Evolutionary conservation across 768 basidiomycete genomes (phyloP), one percentile per base, ranked within the genome.

Genomic region (Floccularia luteovirens): DNA sequence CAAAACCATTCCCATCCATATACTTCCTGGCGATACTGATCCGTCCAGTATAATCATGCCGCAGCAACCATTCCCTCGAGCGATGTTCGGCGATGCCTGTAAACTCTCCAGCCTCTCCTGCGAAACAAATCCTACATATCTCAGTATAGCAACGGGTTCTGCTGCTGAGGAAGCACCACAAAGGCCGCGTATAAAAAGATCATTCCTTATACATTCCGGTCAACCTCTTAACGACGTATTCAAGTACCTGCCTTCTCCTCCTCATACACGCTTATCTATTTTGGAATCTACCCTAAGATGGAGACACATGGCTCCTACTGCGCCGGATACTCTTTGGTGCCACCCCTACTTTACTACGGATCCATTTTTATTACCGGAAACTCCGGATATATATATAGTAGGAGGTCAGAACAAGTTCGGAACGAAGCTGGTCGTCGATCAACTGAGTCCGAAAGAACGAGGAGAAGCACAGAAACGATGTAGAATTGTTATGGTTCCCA

Each of bases 291-390:
- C 91, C 8, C 68, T 99, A 24, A 76, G 71, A 50, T 99, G 94
- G 96, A 69, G 92, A 43, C 94, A 98, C 63, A 79, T 96, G 58
- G 92, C 96, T n/a, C 96, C 96, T 3, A 98, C 96, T 5, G 94
- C 94, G 19, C 96, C 96, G 20, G 96, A 99, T 60, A 99, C 96
- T 1, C 72, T 99, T 3, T 97, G 92, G 92, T 97, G 96, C 51
- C 93, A 97, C 58, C 96, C 96, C 13, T 98, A 85, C 64, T 77
- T 85, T 36, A 69, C 76, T 21, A 64, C 68, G 13, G 96, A 99
- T 55, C 96, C 96, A 0, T 99, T 99, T 62, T 69, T 96, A 41
- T 70, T 99, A 23, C 51, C 64, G n/a, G 73, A 82, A 54, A 83
- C 90, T 6, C 96, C 96, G 12, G 79, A 96, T 54, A 60, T 98